Evolutionary conservation across 306 rosid species (phyloP).

Genomic region (Ochetophila trinervis): DNA sequence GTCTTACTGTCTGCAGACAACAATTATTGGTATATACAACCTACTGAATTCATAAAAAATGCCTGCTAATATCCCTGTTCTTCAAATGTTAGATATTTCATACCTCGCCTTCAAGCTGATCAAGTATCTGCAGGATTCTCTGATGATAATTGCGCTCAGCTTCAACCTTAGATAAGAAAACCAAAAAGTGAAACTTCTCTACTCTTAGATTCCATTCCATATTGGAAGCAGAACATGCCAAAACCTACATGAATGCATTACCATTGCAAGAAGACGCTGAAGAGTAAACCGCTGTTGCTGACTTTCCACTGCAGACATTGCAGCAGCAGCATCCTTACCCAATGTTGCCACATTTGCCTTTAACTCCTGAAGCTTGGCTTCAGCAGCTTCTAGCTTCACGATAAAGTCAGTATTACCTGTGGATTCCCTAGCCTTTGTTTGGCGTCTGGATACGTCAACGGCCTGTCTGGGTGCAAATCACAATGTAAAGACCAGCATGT

Average conservation of each 20-base stretch:
- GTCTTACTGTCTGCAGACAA: not conserved
- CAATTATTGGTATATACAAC: not conserved
- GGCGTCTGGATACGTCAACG: constrained; percentile 78
- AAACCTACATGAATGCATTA: constrained; percentile 21
- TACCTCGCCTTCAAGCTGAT: constrained; percentile 83
- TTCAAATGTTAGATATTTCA: constrained; percentile 10
- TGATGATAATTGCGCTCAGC: constrained; percentile 80
- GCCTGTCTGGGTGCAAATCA: constrained; percentile 71
- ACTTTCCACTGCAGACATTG: constrained; percentile 86
- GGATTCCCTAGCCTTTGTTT: constrained; percentile 66
- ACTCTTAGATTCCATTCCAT: not conserved
- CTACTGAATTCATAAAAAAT: constrained; percentile 2
- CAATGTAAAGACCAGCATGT: constrained; percentile 31
- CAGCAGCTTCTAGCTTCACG: constrained; percentile 79
- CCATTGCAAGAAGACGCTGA: constrained; percentile 84
- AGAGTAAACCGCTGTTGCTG: constrained; percentile 89
- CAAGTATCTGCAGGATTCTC: constrained; percentile 66
- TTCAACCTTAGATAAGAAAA: constrained; percentile 53
- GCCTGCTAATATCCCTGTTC: not conserved
- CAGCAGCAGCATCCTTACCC: constrained; percentile 88
- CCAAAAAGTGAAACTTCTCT: constrained; percentile 19
- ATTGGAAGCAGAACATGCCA: not conserved
- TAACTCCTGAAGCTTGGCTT: constrained; percentile 66
- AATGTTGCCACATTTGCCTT: constrained; percentile 67
- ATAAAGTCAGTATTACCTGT: constrained; percentile 57